Conservation (phyloP, 148 eudicot genomes). For the Persicaria tinctoria region DNA sequence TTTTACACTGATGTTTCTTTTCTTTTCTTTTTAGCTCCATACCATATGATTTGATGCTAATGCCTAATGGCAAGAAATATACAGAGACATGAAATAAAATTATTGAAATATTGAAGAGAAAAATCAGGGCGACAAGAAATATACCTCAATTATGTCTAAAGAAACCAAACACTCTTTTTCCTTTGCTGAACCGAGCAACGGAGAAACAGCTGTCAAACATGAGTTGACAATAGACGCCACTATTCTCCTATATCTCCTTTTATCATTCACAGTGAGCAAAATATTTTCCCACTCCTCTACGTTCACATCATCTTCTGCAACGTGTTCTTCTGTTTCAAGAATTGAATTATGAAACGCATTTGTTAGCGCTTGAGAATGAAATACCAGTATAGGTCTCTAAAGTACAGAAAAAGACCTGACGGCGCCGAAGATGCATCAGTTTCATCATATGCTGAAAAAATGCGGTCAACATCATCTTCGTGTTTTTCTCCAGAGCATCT, state of each 20-base stretch:
- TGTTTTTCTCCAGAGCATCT: not conserved
- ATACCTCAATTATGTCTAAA: conserved; percentile 74
- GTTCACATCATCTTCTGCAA: conserved; percentile 19
- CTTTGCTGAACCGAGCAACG: conserved; percentile 59
- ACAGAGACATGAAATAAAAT: not conserved
- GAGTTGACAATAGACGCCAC: conserved; percentile 84
- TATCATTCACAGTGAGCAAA: conserved; percentile 59
- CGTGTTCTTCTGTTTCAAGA: conserved; percentile 21
- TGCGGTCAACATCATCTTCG: conserved; percentile 6
- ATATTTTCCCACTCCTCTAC: conserved; percentile 65
- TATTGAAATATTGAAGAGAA: not conserved
- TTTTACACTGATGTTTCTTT: too few species aligned
- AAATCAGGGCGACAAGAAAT: not conserved
- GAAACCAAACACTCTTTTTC: conserved; percentile 62
- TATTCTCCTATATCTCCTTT: conserved; percentile 63
- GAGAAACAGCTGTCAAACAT: conserved; percentile 64
- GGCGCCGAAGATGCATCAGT: conserved; percentile 20
- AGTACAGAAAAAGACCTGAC: conserved; percentile 30
- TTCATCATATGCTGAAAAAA: conserved; percentile 17
- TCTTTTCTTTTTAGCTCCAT: not conserved
- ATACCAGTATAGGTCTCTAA: not conserved
- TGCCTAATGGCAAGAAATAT: too few species aligned
- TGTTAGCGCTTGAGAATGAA: not conserved
- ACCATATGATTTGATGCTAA: not conserved
- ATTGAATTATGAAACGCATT: not conserved